Base-by-base conservation (phyloP, 2,329 filamentous ascomycete genomes). In the Teratosphaeria epicoccoides region DNA sequence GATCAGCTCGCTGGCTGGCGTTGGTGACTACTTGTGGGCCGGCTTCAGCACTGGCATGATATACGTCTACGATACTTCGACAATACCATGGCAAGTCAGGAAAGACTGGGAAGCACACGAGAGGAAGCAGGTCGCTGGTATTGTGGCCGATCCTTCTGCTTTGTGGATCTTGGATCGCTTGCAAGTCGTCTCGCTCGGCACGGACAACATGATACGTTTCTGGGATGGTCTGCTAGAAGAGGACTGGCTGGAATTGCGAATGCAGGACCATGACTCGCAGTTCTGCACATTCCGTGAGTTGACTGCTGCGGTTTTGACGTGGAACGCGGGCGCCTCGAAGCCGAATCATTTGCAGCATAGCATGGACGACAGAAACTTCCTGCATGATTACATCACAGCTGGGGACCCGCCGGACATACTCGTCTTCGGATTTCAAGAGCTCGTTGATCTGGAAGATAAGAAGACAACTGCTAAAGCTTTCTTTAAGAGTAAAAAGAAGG, bases 381-480 rank as follows among this genome's bases (percentile, higher is more conserved):
- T 97, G 63, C 82, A 83, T 57, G 82, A 91, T 52, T 77, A 95
- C 14, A 75, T 98, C 24, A 80, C 84, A 57, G 80, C 79, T n/a
- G 83, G 85, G 55, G 79, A 84, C 37, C 82, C 85, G 6, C 88
- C 93, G 0, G 93, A 97, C 60, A 89, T 98, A 47, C 72, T 97
- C 2, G 81, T 97, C 0, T 98, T 98, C 73, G 91, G 90, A 1
- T 98, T 98, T 68, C 93, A 98, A 68, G 93, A 98, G 69, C 77
- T 98, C n/a, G 93, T 98, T 3, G 93, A 98, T 64, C 76, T 98
- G 6, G 93, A 98, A 68, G 88, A 98, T 71, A 97, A 97, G 73
- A 94, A 90, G 59, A 86, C 94, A 48, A 97, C 91, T 22, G 93
- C 93, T n/a, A 96, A 82, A 71, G 88, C 87, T 51, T 83, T 97